These are phyloP conservation scores for Phytophthora cactorum DNA, from an alignment of 352 stramenopile genomes.

Conservation along the genomic window DNA sequence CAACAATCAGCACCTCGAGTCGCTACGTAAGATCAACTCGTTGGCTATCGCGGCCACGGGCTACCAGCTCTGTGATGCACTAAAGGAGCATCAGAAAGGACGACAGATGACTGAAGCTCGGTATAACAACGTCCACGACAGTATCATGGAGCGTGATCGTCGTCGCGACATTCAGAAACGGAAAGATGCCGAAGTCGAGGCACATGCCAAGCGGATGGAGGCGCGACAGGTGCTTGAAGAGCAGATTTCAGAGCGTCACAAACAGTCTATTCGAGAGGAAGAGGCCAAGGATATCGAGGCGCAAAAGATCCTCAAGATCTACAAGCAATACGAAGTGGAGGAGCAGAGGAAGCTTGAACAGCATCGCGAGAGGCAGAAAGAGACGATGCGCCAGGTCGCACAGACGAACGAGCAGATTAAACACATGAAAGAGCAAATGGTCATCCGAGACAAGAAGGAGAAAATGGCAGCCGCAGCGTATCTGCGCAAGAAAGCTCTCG, in stretches of 20 bases:
- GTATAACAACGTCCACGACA: conserved; percentile 77
- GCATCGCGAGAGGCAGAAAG: conserved; percentile 50
- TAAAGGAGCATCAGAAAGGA: conserved; percentile 54
- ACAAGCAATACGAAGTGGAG: conserved; percentile 83
- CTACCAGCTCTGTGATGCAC: conserved; percentile 67
- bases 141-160: conserved; percentile 78
- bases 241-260: conserved; percentile 72
- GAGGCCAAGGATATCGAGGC: conserved; percentile 80
- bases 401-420: conserved; percentile 76
- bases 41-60: conserved; percentile 65
- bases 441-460: conserved; percentile 62
- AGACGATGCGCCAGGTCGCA: conserved; percentile 54
- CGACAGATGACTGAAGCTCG: conserved; percentile 47
- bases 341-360: conserved; percentile 64
- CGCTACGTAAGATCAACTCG: conserved; percentile 74
- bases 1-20: conserved; percentile 65
- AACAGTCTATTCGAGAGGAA: conserved; percentile 76
- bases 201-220: conserved; percentile 60
- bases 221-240: conserved; percentile 70
- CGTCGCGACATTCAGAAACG: conserved; percentile 59
- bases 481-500: conserved; percentile 69
- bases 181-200: conserved; percentile 45
- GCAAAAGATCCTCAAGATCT: conserved; percentile 79
- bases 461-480: conserved; percentile 70
- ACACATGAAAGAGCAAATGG: conserved; percentile 63